phyloP scores from a whole-genome alignment of 345 rosid species.

The Aquilaria malaccensis region DNA sequence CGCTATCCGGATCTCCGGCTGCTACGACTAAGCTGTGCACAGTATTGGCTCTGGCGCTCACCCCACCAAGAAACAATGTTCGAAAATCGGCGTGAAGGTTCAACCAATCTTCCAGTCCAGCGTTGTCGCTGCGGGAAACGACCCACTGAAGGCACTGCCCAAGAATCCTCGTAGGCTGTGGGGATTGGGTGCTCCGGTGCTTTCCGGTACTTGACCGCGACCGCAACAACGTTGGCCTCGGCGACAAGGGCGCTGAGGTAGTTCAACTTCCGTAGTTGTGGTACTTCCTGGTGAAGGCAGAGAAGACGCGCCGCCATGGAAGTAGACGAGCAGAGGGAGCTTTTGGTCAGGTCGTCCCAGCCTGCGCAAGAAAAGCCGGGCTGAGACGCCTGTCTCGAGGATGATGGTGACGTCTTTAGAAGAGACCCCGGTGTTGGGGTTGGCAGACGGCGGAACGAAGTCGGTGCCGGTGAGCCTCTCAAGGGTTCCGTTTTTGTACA shows the following conservation, averaged over 20 bases:
- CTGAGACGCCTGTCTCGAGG: slow-evolving; percentile 25
- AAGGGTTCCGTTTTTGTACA: slow-evolving; percentile 32
- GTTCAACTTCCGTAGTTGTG: slow-evolving; percentile 3
- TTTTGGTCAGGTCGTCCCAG: slow-evolving; percentile 15
- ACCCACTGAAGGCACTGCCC: slow-evolving; percentile 48
- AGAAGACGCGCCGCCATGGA: slow-evolving; percentile 48
- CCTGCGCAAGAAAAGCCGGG: slow-evolving; percentile 43
- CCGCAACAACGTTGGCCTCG: slow-evolving; percentile 31
- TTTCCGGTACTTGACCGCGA: slow-evolving; percentile 34
- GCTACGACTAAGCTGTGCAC: slow-evolving; percentile 37
- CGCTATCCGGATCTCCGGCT: slow-evolving; percentile 29
- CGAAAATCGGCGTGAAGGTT: slow-evolving; percentile 26
- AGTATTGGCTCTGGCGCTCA: slow-evolving; percentile 45
- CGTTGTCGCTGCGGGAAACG: slow-evolving; percentile 11
- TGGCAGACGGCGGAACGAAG: slow-evolving; percentile 28
- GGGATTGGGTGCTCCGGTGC: slow-evolving; percentile 47
- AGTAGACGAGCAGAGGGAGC: slow-evolving; percentile 42
- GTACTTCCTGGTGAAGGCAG: slow-evolving; percentile 29
- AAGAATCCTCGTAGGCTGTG: slow-evolving; percentile 33
- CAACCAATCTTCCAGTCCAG: slow-evolving; percentile 34
- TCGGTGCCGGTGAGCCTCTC: slow-evolving; percentile 35
- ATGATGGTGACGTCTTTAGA: slow-evolving; percentile 32
- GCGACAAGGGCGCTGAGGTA: slow-evolving; percentile 21
- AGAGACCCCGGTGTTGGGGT: slow-evolving; percentile 24
- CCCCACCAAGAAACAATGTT: slow-evolving; percentile 33